These are phyloP conservation scores for Aspergillus niger DNA, from an alignment of 2,329 filamentous ascomycete genomes.

Conservation along the genomic window DNA sequence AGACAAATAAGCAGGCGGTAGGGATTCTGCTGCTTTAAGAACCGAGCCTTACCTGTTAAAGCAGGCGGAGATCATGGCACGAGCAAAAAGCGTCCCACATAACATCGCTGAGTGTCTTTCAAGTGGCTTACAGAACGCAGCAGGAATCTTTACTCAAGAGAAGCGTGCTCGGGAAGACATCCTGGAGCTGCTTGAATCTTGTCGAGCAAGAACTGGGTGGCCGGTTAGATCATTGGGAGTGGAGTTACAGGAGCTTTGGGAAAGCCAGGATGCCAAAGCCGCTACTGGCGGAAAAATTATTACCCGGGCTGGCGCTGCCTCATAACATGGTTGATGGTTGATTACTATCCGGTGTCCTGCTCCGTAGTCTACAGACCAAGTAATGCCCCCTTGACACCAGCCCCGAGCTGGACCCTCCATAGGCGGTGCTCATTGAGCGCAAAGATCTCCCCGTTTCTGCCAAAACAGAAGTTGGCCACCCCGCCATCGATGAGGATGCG, in stretches of 20 bases:
- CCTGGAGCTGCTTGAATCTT: constrained; percentile 22
- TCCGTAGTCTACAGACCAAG: neutral
- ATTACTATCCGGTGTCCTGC: neutral
- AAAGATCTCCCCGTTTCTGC: constrained; percentile 39
- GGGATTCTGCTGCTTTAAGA: too few species aligned
- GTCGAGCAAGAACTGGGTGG: constrained; percentile 24
- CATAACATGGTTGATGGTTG: neutral
- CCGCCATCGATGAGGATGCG: constrained; percentile 58
- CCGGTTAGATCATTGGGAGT: constrained; percentile 22
- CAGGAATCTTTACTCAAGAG: constrained; percentile 20
- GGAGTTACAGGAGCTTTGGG: constrained; percentile 26
- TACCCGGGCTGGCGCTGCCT: neutral
- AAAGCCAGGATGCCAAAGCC: neutral
- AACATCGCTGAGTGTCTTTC: too few species aligned
- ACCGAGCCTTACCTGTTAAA: too few species aligned
- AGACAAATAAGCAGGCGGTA: too few species aligned
- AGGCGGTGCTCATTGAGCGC: constrained; percentile 47
- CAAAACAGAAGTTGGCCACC: constrained; percentile 55
- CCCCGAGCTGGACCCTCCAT: constrained; percentile 45
- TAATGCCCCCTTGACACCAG: constrained; percentile 19
- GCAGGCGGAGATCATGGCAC: too few species aligned
- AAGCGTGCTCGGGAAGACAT: constrained; percentile 15
- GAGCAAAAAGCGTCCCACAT: too few species aligned
- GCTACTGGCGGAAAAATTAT: neutral
- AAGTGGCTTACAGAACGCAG: neutral